Conservation (phyloP, 352 stramenopile species). For the Globisporangium orthogonon region DNA sequence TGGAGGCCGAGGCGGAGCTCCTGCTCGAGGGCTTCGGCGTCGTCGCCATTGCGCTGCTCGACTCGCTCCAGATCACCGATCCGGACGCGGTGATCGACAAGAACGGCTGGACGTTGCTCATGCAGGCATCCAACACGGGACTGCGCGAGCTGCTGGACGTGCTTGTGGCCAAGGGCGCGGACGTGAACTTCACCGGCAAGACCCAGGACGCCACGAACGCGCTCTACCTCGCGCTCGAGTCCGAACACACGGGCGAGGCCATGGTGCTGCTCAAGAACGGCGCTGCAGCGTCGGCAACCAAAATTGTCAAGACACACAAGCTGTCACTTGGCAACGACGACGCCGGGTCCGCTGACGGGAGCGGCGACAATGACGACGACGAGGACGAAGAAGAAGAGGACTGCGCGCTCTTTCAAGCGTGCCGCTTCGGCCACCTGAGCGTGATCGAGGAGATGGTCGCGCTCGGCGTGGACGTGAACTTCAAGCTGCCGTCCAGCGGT, state of each 20-base stretch:
- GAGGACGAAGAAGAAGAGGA: slow-evolving; percentile 46
- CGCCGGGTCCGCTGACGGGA: not conserved
- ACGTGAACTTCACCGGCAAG: slow-evolving; percentile 55
- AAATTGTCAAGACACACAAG: slow-evolving; percentile 42
- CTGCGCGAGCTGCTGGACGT: slow-evolving; percentile 49
- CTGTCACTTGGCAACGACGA: slow-evolving; percentile 20
- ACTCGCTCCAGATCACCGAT: slow-evolving; percentile 28
- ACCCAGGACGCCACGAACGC: slow-evolving; percentile 46
- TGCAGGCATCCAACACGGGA: slow-evolving; percentile 78
- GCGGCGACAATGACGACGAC: slow-evolving; percentile 24
- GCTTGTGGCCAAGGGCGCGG: slow-evolving; percentile 37
- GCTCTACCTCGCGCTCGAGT: slow-evolving; percentile 70
- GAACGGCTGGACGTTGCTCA: slow-evolving; percentile 79
- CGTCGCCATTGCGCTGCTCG: slow-evolving; percentile 43
- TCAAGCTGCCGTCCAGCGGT: slow-evolving; percentile 45
- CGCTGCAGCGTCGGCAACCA: slow-evolving; percentile 56
- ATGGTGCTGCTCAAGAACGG: slow-evolving; percentile 69
- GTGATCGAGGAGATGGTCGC: slow-evolving; percentile 78
- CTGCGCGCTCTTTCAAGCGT: slow-evolving; percentile 74
- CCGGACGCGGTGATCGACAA: slow-evolving; percentile 54
- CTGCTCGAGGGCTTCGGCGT: slow-evolving; percentile 61
- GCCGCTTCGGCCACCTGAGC: slow-evolving; percentile 52
- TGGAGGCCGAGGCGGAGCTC: slow-evolving; percentile 61
- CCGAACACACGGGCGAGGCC: slow-evolving; percentile 62
- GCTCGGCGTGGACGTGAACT: slow-evolving; percentile 63